Evolutionary conservation across 208 protist species (phyloP).

Genomic region (Leishmania turanica): DNA sequence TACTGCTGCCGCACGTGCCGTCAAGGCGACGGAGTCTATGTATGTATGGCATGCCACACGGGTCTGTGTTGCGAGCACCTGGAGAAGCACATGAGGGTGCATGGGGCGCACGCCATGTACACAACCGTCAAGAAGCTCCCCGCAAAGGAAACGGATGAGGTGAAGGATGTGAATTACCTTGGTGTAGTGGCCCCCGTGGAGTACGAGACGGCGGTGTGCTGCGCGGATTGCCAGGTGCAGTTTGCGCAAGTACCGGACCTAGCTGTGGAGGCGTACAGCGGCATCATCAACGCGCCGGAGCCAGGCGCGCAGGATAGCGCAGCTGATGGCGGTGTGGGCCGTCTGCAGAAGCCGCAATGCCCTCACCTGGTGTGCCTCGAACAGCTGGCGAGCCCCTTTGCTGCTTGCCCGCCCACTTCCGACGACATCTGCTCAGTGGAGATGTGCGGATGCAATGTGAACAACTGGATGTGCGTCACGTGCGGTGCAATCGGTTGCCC

Average conservation of each 20-base stretch:
- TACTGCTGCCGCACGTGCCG: slow-evolving; percentile 84
- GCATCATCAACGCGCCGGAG: slow-evolving; percentile 61
- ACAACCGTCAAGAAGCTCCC: slow-evolving; percentile 74
- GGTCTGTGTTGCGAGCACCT: slow-evolving; percentile 79
- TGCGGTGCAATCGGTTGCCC: slow-evolving; percentile 95
- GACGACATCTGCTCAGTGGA: slow-evolving; percentile 54
- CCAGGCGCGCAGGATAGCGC: slow-evolving; percentile 55
- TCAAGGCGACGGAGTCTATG: slow-evolving; percentile 65
- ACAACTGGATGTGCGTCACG: slow-evolving; percentile 97
- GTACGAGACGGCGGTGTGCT: slow-evolving; percentile 76
- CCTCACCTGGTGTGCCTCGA: slow-evolving; percentile 81
- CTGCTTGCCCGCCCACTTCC: slow-evolving; percentile 38
- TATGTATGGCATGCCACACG: slow-evolving; percentile 84
- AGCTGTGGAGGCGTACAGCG: slow-evolving; percentile 49
- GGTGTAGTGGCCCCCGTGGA: slow-evolving; percentile 62
- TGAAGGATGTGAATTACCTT: slow-evolving; percentile 66
- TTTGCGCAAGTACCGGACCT: slow-evolving; percentile 56
- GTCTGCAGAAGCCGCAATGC: slow-evolving; percentile 60
- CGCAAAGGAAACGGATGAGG: slow-evolving; percentile 36
- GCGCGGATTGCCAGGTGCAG: slow-evolving; percentile 44
- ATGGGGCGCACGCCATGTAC: slow-evolving; percentile 69
- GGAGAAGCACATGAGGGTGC: slow-evolving; percentile 61
- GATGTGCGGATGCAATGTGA: slow-evolving; percentile 84
- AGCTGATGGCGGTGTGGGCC: slow-evolving; percentile 16
- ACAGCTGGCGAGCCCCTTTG: slow-evolving; percentile 70